A percentile compares a stretch with the other conserved stretches of the same genome.
phyloP scores from a whole-genome alignment of 345 rosid species.

The Jatropha curcas region DNA sequence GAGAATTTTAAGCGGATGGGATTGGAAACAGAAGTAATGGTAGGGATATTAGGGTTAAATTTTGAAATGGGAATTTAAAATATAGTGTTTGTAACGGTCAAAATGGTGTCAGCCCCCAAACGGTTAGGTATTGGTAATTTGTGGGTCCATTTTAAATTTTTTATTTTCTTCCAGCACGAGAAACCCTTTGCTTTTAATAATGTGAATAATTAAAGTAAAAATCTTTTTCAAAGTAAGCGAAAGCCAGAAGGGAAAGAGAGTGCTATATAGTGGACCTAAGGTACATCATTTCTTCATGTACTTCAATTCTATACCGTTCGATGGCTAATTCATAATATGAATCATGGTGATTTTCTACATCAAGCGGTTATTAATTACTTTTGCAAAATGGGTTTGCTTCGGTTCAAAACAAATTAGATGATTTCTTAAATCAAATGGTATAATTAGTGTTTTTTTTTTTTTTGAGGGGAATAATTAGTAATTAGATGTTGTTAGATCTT shows the following conservation, averaged over 20 bases:
- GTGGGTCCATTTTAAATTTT: slow-evolving; percentile 25
- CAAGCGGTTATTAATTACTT: not conserved
- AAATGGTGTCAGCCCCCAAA: slow-evolving; percentile 35
- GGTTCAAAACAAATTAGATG: not conserved
- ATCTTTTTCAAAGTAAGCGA: not conserved
- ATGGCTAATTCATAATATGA: not conserved
- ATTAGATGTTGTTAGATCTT: not conserved
- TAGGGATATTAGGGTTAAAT: slow-evolving; percentile 14
- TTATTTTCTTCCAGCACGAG: not conserved
- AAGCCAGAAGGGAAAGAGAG: not conserved
- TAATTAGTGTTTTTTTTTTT: no score
- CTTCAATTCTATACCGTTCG: not conserved
- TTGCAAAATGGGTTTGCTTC: not conserved
- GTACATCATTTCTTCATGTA: not conserved
- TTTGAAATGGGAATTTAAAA: slow-evolving; percentile 29
- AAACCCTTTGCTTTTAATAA: not conserved
- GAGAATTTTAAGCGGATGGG: not conserved
- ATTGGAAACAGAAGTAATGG: slow-evolving; percentile 34
- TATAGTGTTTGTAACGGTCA: slow-evolving; percentile 58
- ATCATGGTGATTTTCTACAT: not conserved
- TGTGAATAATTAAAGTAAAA: slow-evolving; percentile 12
- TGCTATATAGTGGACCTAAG: not conserved
- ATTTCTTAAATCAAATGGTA: not conserved
- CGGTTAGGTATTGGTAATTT: slow-evolving; percentile 29
- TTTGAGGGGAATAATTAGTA: no score